A percentile compares a stretch with the other conserved stretches of the same genome.
Conservation (phyloP, 768 basidiomycete genomes). For the Termitomyces sp. region DNA sequence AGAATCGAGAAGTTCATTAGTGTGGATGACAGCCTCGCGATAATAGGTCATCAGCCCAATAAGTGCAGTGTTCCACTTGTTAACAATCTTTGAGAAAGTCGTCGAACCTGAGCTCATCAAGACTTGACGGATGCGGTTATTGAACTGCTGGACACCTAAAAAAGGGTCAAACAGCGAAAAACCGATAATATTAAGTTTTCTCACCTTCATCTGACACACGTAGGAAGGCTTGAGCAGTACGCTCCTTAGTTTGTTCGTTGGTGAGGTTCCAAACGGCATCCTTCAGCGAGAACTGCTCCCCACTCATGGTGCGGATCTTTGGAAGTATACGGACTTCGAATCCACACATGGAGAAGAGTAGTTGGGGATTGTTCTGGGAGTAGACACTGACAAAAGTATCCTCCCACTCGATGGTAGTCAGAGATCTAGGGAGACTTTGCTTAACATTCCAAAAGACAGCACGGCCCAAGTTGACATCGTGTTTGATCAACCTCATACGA, state of each 20-base stretch:
- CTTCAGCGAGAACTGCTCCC: slow-evolving; percentile 95
- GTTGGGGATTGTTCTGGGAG: slow-evolving; percentile 95
- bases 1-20: slow-evolving; percentile 91
- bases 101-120: slow-evolving; percentile 98
- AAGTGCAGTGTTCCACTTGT: slow-evolving; percentile 95
- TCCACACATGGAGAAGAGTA: slow-evolving; percentile 98
- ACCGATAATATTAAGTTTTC: background rate
- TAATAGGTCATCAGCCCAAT: slow-evolving; percentile 98
- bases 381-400: slow-evolving; percentile 97
- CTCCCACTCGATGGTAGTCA: slow-evolving; percentile 99
- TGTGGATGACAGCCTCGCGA: slow-evolving; percentile 96
- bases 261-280: slow-evolving; percentile 97
- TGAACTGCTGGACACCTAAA: slow-evolving; percentile 88
- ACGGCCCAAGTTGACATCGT: slow-evolving; percentile 96
- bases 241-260: slow-evolving; percentile 95
- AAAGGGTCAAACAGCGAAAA: slow-evolving; percentile 1
- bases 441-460: slow-evolving; percentile 99
- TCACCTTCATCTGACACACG: slow-evolving; percentile 93
- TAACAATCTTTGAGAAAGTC: slow-evolving; percentile 98
- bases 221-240: slow-evolving; percentile 96
- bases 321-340: slow-evolving; percentile 98
- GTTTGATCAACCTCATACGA: slow-evolving; percentile 98
- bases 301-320: slow-evolving; percentile 91
- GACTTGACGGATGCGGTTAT: slow-evolving; percentile 94
- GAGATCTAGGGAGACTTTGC: slow-evolving; percentile 88